Evolutionary conservation across 83 land plant species (phyloP), one percentile per base, ranked within the genome.

Genomic region (Picea abies): DNA sequence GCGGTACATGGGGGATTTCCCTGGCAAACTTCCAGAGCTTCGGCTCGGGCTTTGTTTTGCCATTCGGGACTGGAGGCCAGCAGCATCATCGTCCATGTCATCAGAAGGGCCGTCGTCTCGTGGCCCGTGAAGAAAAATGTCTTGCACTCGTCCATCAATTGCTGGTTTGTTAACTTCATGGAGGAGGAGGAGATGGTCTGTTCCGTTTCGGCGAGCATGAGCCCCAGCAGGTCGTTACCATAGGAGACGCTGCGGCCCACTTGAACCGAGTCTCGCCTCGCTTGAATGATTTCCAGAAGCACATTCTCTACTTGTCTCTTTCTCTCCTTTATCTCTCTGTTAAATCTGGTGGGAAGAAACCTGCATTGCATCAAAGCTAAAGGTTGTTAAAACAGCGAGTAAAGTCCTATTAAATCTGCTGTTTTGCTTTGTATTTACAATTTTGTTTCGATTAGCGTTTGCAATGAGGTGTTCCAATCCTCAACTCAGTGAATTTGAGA

Each of bases 91-190:
- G 94, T 86, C 98, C 98, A 95, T 15, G 94, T 91, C 49, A 95
- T 83, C 11, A 89, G 79, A 29, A 79, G 80, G 4, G 96, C 84
- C 2, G 92, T 85, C 17, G 96, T 93, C 79, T 93, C 96, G 9
- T 93, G 91, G 32, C 98, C 98, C 49, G 91, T 89, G 78, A 95
- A 95, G 83, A 84, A 95, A 83, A 95, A 90, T 6, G 94, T 91
- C 84, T 95, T 95, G 88, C 96, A 93, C 61, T 95, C 94, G 60
- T 93, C 96, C 83, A 95, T 85, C 8, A 95, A 58, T 32, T 89
- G 47, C 73, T 94, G 88, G 7, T 64, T 85, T 63, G 60, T 85
- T 11, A 89, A 63, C 49, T 82, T 84, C 37, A 86, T 72, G 37
- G 81, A 80, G 25, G 75, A 83, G 17, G 81, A 83, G 70, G 81